Conservation (phyloP, 2,329 filamentous ascomycete species). For the Aspergillus felis region DNA sequence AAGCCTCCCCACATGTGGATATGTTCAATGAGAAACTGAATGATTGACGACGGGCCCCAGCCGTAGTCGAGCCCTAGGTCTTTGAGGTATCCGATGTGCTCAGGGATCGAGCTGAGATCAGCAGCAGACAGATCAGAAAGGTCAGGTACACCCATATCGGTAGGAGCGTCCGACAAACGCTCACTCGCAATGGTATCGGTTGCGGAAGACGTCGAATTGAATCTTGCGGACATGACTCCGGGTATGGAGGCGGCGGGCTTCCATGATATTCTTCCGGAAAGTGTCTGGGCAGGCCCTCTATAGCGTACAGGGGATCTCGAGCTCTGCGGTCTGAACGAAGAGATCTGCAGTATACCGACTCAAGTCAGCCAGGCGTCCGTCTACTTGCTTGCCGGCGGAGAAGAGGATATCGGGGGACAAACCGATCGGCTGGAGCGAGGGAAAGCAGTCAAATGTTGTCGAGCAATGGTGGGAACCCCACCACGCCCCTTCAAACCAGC, state of each 20-base stretch:
- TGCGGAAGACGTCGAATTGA: conserved; percentile 36
- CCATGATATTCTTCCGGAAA: conserved; percentile 21
- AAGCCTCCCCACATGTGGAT: conserved; percentile 70
- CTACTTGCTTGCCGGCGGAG: not conserved
- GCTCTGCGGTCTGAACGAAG: conserved; percentile 29
- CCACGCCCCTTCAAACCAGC: conserved; percentile 50
- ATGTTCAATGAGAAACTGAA: conserved; percentile 77
- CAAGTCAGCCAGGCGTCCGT: conserved; percentile 12
- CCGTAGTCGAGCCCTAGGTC: conserved; percentile 83
- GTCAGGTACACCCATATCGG: conserved; percentile 9
- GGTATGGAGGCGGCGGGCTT: conserved; percentile 18
- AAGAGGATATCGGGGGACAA: conserved; percentile 14
- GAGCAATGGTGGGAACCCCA: conserved; percentile 39
- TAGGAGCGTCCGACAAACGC: not conserved
- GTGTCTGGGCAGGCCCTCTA: conserved; percentile 16
- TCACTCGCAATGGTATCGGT: conserved; percentile 10
- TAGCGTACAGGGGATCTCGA: conserved; percentile 18
- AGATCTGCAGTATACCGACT: conserved; percentile 26
- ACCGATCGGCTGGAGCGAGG: conserved; percentile 34
- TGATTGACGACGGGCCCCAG: conserved; percentile 68
- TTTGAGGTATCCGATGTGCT: conserved; percentile 77
- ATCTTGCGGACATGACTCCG: conserved; percentile 29
- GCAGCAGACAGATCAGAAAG: conserved; percentile 23
- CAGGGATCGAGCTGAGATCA: conserved; percentile 57
- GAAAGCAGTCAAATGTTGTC: conserved; percentile 24